phyloP scores from a whole-genome alignment of 2,329 filamentous ascomycete species.

The Trichoderma simmonsii region DNA sequence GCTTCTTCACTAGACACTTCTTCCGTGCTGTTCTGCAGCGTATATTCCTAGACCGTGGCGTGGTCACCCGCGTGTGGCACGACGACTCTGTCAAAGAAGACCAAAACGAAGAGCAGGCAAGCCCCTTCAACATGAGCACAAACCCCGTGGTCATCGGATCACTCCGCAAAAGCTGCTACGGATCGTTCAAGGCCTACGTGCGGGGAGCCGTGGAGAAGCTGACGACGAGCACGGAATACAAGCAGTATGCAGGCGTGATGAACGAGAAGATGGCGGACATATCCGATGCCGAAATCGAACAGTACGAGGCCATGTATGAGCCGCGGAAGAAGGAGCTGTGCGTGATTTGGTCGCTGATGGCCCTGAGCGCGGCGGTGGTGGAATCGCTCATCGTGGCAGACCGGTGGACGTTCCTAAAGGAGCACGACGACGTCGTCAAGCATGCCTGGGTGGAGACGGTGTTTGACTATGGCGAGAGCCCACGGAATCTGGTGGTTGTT shows the following conservation, averaged over 20 bases:
- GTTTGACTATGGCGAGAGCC: conserved; percentile 83
- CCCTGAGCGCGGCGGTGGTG: conserved; percentile 84
- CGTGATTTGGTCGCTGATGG: conserved; percentile 92
- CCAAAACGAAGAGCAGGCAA: conserved; percentile 16
- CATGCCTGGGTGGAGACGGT: conserved; percentile 90
- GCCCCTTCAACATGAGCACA: conserved; percentile 56
- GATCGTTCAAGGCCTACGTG: conserved; percentile 71
- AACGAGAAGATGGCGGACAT: conserved; percentile 63
- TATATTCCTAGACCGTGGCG: conserved; percentile 81
- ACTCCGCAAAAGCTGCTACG: conserved; percentile 75
- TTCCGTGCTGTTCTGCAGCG: conserved; percentile 87
- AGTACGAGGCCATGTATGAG: conserved; percentile 64
- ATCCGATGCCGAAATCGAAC: conserved; percentile 70
- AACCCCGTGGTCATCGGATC: conserved; percentile 85
- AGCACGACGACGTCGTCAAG: conserved; percentile 67
- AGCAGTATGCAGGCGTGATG: conserved; percentile 59
- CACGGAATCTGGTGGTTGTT: conserved; percentile 88
- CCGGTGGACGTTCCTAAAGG: conserved; percentile 80
- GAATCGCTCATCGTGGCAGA: conserved; percentile 90
- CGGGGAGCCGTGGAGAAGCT: conserved; percentile 78
- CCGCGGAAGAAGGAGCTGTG: conserved; percentile 75
- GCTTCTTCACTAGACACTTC: conserved; percentile 90
- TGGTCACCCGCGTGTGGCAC: conserved; percentile 62
- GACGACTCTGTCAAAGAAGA: conserved; percentile 28
- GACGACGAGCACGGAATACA: conserved; percentile 53